Percentiles rank a stretch among this genome's conserved stretches.
These are phyloP conservation scores for Jamesozyma rosinii DNA, from an alignment of 805 yeast species.

Conservation along the genomic window DNA sequence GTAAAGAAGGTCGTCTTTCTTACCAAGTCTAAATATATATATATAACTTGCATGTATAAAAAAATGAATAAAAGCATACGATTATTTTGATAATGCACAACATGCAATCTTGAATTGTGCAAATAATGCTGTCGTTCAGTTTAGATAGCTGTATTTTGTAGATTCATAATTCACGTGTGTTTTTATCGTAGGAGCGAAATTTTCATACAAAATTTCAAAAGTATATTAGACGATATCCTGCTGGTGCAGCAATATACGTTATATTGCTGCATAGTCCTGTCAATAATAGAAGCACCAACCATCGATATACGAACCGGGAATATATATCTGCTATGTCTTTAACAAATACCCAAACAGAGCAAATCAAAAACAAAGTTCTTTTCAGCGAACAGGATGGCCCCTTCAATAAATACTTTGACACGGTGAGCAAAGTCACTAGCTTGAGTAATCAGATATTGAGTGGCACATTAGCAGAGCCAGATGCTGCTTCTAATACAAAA, in stretches of 20 bases:
- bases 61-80: background rate
- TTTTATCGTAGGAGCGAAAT: background rate
- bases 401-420: constrained; percentile 20
- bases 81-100: too few relatives aligned
- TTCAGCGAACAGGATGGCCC: constrained; percentile 23
- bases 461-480: constrained; percentile 14
- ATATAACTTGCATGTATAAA: background rate
- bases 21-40: background rate
- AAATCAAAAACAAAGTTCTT: constrained; percentile 18
- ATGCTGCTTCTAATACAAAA: constrained; percentile 4
- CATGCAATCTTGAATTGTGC: too few relatives aligned
- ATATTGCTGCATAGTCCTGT: too few relatives aligned
- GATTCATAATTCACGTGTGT: too few relatives aligned
- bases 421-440: constrained; percentile 13
- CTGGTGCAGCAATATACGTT: too few relatives aligned
- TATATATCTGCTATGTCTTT: constrained; percentile 2
- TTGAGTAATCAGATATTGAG: constrained; percentile 14
- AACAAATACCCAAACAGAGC: constrained; percentile 10
- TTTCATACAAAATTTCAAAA: too few relatives aligned
- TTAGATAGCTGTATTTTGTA: too few relatives aligned
- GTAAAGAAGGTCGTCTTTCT: too few relatives aligned
- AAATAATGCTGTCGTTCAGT: too few relatives aligned
- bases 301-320: too few relatives aligned
- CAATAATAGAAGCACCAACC: too few relatives aligned
- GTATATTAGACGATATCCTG: too few relatives aligned